Evolutionary conservation across 805 yeast genomes (phyloP).

Genomic region (Metschnikowia colocasiae): DNA sequence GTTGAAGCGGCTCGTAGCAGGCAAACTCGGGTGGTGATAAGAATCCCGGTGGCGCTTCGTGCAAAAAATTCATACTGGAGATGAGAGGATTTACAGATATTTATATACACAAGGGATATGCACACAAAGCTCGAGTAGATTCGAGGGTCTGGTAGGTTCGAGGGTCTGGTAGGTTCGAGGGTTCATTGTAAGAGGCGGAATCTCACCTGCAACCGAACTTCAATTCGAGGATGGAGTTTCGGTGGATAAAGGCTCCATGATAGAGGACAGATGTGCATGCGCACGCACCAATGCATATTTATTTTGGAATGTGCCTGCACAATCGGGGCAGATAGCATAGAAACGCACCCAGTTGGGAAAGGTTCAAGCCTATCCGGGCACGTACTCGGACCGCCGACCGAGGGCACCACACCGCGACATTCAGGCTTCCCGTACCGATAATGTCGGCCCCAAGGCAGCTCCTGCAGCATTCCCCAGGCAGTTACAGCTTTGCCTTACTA

Average conservation of each 20-base stretch:
- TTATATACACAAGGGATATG: not conserved
- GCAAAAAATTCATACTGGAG: no score
- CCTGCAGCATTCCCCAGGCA: no score
- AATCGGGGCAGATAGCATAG: not conserved
- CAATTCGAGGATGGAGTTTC: not conserved
- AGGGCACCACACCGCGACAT: slow-evolving; percentile 2
- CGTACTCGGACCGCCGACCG: not conserved
- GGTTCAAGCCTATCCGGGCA: slow-evolving; percentile 5
- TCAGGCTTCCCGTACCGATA: not conserved
- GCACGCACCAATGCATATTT: slow-evolving; percentile 1
- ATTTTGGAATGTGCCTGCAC: slow-evolving; percentile 4
- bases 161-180: not conserved
- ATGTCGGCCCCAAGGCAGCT: no score
- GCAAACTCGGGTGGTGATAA: no score
- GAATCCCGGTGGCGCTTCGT: no score
- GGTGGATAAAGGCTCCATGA: not conserved
- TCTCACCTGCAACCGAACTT: no score
- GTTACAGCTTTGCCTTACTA: no score
- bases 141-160: not conserved
- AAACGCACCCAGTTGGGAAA: slow-evolving; percentile 2
- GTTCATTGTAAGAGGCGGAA: no score
- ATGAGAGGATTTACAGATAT: no score
- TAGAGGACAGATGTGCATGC: not conserved
- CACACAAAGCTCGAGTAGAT: not conserved
- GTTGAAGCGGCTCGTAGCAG: no score